These are phyloP conservation scores for Cryptosporidium tyzzeri DNA, from an alignment of 169 alveolate species.

Conservation along the genomic window DNA sequence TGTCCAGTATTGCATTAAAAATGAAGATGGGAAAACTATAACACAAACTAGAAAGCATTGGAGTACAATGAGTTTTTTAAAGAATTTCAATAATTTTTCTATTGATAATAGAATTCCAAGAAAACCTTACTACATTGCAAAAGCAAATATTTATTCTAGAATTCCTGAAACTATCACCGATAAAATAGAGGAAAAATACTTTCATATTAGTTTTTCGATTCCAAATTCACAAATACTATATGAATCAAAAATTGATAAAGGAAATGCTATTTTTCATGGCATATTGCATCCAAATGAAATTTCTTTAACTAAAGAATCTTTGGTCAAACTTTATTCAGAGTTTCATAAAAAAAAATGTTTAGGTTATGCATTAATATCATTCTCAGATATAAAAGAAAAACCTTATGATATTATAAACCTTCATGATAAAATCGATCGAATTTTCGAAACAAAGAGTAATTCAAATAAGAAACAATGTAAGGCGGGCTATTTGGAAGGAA, in stretches of 20 bases:
- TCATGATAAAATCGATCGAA: not conserved
- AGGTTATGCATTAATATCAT: not conserved
- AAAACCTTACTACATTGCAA: constrained; percentile 9
- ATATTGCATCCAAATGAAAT: not conserved
- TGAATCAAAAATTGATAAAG: not conserved
- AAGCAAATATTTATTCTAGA: constrained; percentile 42
- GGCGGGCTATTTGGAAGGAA: not conserved
- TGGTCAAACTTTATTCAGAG: not conserved
- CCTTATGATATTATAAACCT: not conserved
- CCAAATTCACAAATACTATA: not conserved
- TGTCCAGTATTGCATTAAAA: constrained; percentile 27
- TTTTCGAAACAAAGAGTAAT: not conserved
- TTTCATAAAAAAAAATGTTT: not conserved
- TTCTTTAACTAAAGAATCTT: not conserved
- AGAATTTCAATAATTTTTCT: not conserved
- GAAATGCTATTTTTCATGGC: constrained; percentile 15
- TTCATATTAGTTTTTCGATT: not conserved
- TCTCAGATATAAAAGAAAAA: constrained; percentile 16
- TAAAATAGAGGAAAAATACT: not conserved
- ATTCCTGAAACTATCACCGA: constrained; percentile 31
- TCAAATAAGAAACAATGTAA: not conserved
- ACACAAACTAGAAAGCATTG: constrained; percentile 32
- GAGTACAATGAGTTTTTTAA: constrained; percentile 13
- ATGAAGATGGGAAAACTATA: not conserved
- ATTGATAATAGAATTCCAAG: not conserved